Conservation (phyloP, 2,329 filamentous ascomycete species). For the Ascocoryne sarcoides region DNA sequence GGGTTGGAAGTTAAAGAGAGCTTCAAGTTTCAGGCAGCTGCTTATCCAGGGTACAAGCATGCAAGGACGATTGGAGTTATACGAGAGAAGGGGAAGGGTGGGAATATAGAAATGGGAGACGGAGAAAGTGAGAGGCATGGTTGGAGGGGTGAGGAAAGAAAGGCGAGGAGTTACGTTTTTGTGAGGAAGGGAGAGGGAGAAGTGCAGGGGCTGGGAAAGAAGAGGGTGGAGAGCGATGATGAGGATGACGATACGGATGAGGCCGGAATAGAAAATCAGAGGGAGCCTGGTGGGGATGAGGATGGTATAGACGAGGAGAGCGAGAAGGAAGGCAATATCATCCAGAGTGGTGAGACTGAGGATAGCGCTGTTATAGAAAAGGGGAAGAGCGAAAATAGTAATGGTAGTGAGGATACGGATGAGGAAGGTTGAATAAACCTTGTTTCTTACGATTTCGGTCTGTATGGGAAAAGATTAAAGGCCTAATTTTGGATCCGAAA, state of each 20-base stretch:
- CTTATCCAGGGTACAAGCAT: slow-evolving; percentile 68
- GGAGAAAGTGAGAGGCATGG: too few species aligned
- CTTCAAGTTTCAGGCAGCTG: slow-evolving; percentile 56
- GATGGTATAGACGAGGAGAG: slow-evolving; percentile 6
- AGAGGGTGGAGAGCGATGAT: slow-evolving; percentile 17
- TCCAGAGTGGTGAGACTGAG: too few species aligned
- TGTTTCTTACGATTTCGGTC: too few species aligned
- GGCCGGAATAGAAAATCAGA: too few species aligned
- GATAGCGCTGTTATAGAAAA: too few species aligned
- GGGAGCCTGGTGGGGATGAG: slow-evolving; percentile 18
- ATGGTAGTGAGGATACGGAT: too few species aligned
- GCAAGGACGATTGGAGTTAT: slow-evolving; percentile 63
- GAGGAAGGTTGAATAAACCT: too few species aligned
- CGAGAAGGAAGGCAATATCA: slow-evolving; percentile 3
- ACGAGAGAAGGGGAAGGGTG: slow-evolving; percentile 37
- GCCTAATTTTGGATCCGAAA: too few species aligned
- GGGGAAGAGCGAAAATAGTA: too few species aligned
- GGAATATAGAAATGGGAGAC: slow-evolving; percentile 34
- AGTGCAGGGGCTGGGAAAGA: slow-evolving; percentile 25
- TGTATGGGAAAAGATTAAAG: too few species aligned
- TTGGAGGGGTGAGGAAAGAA: slow-evolving; percentile 45
- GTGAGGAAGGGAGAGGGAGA: slow-evolving; percentile 46
- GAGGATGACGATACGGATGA: slow-evolving; percentile 25
- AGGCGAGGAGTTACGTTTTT: slow-evolving; percentile 53
- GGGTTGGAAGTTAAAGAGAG: slow-evolving; percentile 62